phyloP scores from a whole-genome alignment of 2,329 filamentous ascomycete genomes.

The Madurella mycetomatis region DNA sequence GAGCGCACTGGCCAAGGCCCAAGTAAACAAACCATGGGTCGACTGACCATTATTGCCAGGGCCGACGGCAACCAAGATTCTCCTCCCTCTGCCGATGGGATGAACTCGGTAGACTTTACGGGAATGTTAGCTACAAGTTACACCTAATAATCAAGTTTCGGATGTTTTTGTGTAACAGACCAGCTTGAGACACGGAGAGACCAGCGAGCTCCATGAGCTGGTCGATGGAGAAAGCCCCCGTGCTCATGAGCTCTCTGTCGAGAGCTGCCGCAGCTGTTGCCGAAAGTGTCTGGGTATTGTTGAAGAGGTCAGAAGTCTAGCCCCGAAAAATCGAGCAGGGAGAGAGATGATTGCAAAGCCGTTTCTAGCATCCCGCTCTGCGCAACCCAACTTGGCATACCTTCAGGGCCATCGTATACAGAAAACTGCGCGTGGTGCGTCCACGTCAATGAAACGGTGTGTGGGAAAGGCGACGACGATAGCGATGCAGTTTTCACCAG shows the following conservation, averaged over 20 bases:
- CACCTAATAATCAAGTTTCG: neutral
- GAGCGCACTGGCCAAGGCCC: conserved; percentile 18
- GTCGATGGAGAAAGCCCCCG: conserved; percentile 83
- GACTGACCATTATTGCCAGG: conserved; percentile 66
- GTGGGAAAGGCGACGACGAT: no score
- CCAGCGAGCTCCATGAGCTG: conserved; percentile 97
- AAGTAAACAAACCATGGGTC: conserved; percentile 1
- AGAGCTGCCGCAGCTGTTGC: conserved; percentile 84
- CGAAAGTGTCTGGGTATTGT: conserved; percentile 63
- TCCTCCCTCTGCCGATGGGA: conserved; percentile 64
- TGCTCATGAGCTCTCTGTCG: conserved; percentile 90
- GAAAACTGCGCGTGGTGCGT: no score
- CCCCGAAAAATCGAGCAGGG: neutral
- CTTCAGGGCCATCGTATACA: conserved; percentile 20
- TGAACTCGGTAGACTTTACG: conserved; percentile 76
- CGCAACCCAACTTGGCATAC: neutral
- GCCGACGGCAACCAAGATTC: conserved; percentile 84
- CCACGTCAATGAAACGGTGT: neutral
- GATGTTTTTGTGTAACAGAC: conserved; percentile 41
- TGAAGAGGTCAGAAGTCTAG: neutral
- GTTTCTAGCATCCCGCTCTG: no score
- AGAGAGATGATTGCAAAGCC: no score
- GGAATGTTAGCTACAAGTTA: conserved; percentile 7
- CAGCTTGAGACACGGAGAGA: conserved; percentile 84
- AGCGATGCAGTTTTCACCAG: neutral